Evolutionary conservation across 2,329 filamentous ascomycete species (phyloP).

Genomic region (Penicillium sp.): DNA sequence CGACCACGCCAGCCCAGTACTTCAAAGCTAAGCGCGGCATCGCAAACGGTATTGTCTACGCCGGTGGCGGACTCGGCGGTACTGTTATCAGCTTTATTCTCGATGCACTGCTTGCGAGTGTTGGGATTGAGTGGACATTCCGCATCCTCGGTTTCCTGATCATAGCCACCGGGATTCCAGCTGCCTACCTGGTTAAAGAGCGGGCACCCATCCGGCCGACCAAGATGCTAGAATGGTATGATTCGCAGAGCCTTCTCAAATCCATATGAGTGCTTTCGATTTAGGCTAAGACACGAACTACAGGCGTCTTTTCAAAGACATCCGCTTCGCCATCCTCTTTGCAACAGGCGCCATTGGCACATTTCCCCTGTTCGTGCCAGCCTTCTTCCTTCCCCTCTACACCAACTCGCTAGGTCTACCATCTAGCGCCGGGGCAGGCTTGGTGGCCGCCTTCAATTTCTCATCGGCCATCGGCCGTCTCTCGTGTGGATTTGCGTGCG

Average conservation of each 20-base stretch:
- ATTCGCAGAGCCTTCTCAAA: too few species aligned
- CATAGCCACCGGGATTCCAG: slow-evolving; percentile 55
- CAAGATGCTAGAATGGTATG: slow-evolving; percentile 21
- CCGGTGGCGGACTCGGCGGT: slow-evolving; percentile 54
- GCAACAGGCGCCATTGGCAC: slow-evolving; percentile 55
- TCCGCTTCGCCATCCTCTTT: slow-evolving; percentile 54
- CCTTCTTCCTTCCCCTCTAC: slow-evolving; percentile 61
- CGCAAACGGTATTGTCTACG: slow-evolving; percentile 50
- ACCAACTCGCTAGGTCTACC: slow-evolving; percentile 55
- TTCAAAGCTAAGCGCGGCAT: slow-evolving; percentile 55
- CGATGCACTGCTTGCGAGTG: slow-evolving; percentile 40
- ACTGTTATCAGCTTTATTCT: slow-evolving; percentile 52
- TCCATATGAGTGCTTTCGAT: background rate
- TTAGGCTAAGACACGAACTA: background rate
- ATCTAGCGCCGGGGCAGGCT: slow-evolving; percentile 53
- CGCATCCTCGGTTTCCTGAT: slow-evolving; percentile 50
- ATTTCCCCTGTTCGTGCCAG: slow-evolving; percentile 60
- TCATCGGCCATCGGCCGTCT: slow-evolving; percentile 59
- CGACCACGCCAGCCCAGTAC: slow-evolving; percentile 53
- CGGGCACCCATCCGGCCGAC: slow-evolving; percentile 25
- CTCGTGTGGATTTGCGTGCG: slow-evolving; percentile 53
- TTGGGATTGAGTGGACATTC: slow-evolving; percentile 44
- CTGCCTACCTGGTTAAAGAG: slow-evolving; percentile 51
- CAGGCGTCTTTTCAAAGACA: slow-evolving; percentile 51
- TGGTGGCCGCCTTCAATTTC: slow-evolving; percentile 62